Evolutionary conservation across 305 asterid genomes (phyloP), one percentile per base, ranked within the genome.

Genomic region (Solanum hybrid): DNA sequence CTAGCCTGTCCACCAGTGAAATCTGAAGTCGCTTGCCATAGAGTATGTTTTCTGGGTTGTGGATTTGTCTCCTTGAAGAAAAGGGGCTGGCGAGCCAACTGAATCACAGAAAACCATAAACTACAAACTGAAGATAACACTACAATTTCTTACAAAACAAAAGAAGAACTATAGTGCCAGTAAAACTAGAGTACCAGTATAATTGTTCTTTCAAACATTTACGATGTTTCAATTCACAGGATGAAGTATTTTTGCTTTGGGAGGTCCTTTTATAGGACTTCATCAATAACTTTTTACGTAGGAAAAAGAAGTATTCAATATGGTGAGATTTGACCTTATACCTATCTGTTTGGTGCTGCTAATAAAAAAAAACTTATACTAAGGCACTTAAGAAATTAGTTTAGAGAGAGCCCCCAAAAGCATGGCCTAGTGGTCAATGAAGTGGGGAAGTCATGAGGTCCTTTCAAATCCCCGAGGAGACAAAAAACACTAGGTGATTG

Each of bases 1-100:
- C 94, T 95, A 87, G 99, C 99, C 90, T 96, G 95, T 69, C 96
- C 99, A 88, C 92, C 94, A 76, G 99, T 96, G 88, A 97, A 97
- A 93, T 97, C 99, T 11, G 92, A 14, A 87, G 95, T 88, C 45
- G 95, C 92, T 87, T 97, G 98, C 98, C 98, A 97, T 26, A 95
- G 90, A 64, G 98, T 97, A 86, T 96, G 98, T 91, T 97, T 97
- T 92, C 96, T 92, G 72, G 98, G 99, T 89, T 96, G 98, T 80
- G 98, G 98, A 91, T 95, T 94, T 86, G 95, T 95, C 94, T 97
- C 98, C 56, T 93, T 93, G 82, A 91, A 97, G 90, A 95, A 97
- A 69, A 90, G 90, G 38, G 98, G 99, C 79, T 87, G 93, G 51
- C 98, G 94, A 87, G 94, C 93, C 86, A 97, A 93, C 98, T 97